Percentiles rank a stretch among this genome's conserved stretches.
phyloP scores from a whole-genome alignment of 345 rosid genomes.

The Balakata baccata region DNA sequence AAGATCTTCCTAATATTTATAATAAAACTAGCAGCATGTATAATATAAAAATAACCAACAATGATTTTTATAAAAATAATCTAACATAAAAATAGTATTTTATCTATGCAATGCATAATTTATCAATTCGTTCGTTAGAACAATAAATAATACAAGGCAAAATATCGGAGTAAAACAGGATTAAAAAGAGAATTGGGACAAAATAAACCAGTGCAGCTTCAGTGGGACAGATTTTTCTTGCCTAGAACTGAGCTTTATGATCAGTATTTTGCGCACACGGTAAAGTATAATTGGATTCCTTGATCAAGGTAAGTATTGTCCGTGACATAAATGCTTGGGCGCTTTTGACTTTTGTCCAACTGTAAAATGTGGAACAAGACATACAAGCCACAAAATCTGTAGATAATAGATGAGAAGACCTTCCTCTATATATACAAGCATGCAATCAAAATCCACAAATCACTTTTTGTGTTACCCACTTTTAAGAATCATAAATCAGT shows the following conservation, averaged over 20 bases:
- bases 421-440: not conserved
- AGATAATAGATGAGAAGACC: not conserved
- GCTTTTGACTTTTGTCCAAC: not conserved
- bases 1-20: too few relatives aligned
- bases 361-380: not conserved
- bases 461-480: not conserved
- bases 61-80: too few relatives aligned
- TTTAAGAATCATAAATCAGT: conserved; percentile 15
- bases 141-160: not conserved
- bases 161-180: not conserved
- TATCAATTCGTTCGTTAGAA: too few relatives aligned
- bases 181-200: not conserved
- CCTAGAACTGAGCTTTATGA: too few relatives aligned
- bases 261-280: too few relatives aligned
- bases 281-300: too few relatives aligned
- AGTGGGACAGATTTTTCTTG: too few relatives aligned
- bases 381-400: not conserved
- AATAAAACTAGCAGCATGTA: too few relatives aligned
- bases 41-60: too few relatives aligned
- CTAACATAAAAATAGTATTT: too few relatives aligned
- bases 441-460: not conserved
- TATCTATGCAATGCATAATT: too few relatives aligned
- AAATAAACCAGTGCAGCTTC: not conserved
- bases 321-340: not conserved
- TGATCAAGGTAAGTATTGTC: too few relatives aligned